phyloP scores from a whole-genome alignment of 2,329 filamentous ascomycete species.

The Botryotinia calthae region DNA sequence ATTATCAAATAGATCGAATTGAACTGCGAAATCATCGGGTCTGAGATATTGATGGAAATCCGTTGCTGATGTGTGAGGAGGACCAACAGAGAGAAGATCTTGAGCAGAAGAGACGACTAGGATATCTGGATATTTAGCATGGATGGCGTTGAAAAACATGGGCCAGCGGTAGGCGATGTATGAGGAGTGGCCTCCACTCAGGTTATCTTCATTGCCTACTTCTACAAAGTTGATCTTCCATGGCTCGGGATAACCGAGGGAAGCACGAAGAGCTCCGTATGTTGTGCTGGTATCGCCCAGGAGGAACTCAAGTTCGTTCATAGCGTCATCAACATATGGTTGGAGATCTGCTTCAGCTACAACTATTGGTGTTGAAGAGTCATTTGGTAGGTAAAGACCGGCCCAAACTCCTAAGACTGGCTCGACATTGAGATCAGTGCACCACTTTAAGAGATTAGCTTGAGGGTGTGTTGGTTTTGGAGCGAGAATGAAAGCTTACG shows the following conservation, averaged over 20 bases:
- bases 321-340: conserved; percentile 47
- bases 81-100: conserved; percentile 23
- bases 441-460: conserved; percentile 39
- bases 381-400: conserved; percentile 45
- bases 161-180: conserved; percentile 45
- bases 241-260: conserved; percentile 49
- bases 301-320: conserved; percentile 54
- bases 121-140: conserved; percentile 42
- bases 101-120: conserved; percentile 43
- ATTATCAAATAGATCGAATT: conserved; percentile 32
- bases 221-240: conserved; percentile 52
- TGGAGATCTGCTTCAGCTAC: conserved; percentile 45
- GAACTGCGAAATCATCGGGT: conserved; percentile 30
- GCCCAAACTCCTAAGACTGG: conserved; percentile 49
- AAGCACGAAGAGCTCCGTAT: conserved; percentile 48
- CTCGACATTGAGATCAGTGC: conserved; percentile 48
- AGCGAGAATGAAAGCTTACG: conserved; percentile 21
- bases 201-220: conserved; percentile 51
- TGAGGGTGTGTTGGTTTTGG: neutral
- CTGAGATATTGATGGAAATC: conserved; percentile 34
- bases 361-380: conserved; percentile 41
- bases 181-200: conserved; percentile 42
- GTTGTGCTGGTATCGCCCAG: conserved; percentile 45
- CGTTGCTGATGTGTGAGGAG: conserved; percentile 17
- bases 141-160: conserved; percentile 49